Evolutionary conservation across 768 basidiomycete species (phyloP), one percentile per base, ranked within the genome.

Genomic region (Peribolospora baueri): DNA sequence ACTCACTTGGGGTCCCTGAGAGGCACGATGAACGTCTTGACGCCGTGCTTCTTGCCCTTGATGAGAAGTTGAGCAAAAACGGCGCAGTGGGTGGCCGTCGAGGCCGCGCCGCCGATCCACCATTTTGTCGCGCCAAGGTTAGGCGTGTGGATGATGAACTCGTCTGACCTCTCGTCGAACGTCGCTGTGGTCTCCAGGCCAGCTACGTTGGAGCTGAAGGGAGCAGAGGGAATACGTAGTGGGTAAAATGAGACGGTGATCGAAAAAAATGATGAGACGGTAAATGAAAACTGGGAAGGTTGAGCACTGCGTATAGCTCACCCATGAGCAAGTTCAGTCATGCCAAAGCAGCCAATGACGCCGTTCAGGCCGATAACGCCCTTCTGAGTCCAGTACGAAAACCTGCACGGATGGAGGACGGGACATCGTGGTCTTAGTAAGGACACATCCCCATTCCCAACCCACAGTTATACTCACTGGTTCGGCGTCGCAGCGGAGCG

Each of bases 151-250:
- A 71, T 68, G 48, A 71, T 59, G 52, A 70, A 70, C 58, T 70
- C 68, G 63, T 71, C 70, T 1, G 67, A 59, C 36, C 53, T 46
- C 11, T 60, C 60, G 57, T 71, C 70, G 55, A 70, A 70, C 0
- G 70, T 71, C 2, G 69, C 68, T 6, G 70, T 70, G 14, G 70
- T 71, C 58, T 71, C 69, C 10, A 71, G 63, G 5, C 69, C 70
- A 8, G 70, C 70, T 7, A 70, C 69, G 59, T 70, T 70, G 9
- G 66, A 67, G 5, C 69, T 69, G 57, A 63, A 61, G 13, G 64
- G 61, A 51, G 65, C 64, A n/a, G 14, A 5, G 9, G 41, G 11
- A 50, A 4, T 37, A 43, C n/a, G 50, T 7, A n/a, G 5, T 5
- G 11, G 40, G 13, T 41, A 8, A 8, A 25, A 51, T 11, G 40